Evolutionary conservation across 345 rosid genomes (phyloP), one percentile per base, ranked within the genome.

Genomic region (Eucalyptus erythrocorys): DNA sequence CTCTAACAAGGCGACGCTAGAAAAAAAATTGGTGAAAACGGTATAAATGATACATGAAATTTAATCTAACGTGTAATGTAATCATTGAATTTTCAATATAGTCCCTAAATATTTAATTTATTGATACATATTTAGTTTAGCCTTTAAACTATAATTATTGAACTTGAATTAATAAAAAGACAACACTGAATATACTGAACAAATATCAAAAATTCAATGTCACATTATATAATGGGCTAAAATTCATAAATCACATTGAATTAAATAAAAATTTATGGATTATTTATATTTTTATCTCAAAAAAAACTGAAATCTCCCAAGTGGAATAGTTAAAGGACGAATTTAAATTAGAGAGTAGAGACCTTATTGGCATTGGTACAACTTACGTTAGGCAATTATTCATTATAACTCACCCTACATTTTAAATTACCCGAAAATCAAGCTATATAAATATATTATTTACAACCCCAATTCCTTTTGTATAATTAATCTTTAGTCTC

Each of bases 171-270:
- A 61, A 61, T 61, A 13, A 3, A 61, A 30, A 13, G 2, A 30
- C 4, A 6, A 13, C 0, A 0, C 30, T 13, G 8, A 61, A 13
- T 30, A 30, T 59, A 13, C 5, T 1, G 1, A 55, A 55, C 1
- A 55, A 22, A 8, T 55, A 51, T 30, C 4, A 61, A 27, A 61
- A 61, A 30, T 61, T 30, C 4, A 5, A 6, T 0, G 4, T 0
- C 5, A 61, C 4, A 30, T 61, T 30, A 6, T 2, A 61, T 30
- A 61, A 30, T 61, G 1, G 0, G 15, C 34, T 27, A 27, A 59
- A 59, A 12, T 59, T 3, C 2, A 59, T 26, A 13, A 0, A 59
- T 0, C 4, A 12, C 2, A 51, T 51, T 51, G 2, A 51, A 51
- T 7, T 51, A 3, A 51, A 51, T 51, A 51, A 55, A 55, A 55